Percentiles rank a stretch among this genome's conserved stretches.
phyloP scores from a whole-genome alignment of 179 eudicot species.

The Beta corolliflora region DNA sequence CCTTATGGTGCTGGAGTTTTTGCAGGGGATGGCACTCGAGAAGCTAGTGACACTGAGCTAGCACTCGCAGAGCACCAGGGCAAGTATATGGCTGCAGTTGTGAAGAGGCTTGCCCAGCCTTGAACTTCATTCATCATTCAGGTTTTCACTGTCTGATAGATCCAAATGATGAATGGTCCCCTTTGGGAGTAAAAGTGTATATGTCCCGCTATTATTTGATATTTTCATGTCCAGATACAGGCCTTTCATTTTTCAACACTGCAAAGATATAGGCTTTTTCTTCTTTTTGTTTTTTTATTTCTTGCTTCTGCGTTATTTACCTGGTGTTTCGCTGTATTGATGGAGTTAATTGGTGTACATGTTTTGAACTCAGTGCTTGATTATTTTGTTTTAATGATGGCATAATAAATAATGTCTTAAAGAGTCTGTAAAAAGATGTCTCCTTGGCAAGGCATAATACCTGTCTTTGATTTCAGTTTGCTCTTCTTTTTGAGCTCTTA shows the following conservation, averaged over 20 bases:
- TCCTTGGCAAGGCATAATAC: neutral
- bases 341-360: conserved; percentile 15
- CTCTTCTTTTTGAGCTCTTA: neutral
- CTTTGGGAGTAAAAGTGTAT: conserved; percentile 20
- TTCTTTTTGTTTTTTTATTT: neutral
- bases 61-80: conserved; percentile 85
- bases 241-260: neutral
- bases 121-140: conserved; percentile 17
- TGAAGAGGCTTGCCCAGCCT: conserved; percentile 50
- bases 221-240: neutral
- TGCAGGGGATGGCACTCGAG: conserved; percentile 77
- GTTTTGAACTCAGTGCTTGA: neutral
- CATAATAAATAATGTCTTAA: neutral
- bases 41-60: conserved; percentile 65
- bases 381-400: neutral
- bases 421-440: neutral
- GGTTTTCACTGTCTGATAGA: conserved; percentile 11
- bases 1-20: conserved; percentile 86
- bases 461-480: neutral
- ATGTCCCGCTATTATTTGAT: conserved; percentile 14
- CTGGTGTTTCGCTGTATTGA: neutral
- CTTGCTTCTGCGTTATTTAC: neutral
- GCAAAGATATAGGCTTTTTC: conserved; percentile 9
- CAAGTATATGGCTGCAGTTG: conserved; percentile 72
- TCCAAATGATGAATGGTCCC: conserved; percentile 9